Base-by-base conservation (phyloP, 441 rosid species). In the Rhodomyrtus psidioides region DNA sequence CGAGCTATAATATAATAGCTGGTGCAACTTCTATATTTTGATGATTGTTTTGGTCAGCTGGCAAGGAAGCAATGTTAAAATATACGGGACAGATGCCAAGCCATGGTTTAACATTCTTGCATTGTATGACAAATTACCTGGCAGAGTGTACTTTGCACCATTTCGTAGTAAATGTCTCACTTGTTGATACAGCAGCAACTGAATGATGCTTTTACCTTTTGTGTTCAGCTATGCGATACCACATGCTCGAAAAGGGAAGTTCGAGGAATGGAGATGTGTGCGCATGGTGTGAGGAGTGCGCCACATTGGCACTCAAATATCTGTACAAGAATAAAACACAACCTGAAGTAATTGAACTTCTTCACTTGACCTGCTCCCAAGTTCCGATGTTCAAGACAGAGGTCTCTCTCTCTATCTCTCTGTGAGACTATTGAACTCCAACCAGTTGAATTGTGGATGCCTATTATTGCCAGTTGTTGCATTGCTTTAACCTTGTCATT, bases 331-430 rank as follows among this genome's bases (percentile, higher is more conserved):
- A 86, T 55, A 86, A 83, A 83, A 86, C 88, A 16, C 85, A 83
- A 30, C 55, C 34, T 49, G 88, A 86, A 82, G 75, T 86, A 24
- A 55, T 83, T 49, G 88, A 19, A 39, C 28, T 86, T 86, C 88
- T 86, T 83, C 83, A 23, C 74, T 23, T 83, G 51, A 74, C 42
- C 88, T 86, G 88, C 85, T 83, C 88, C 9, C 88, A 86, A 85
- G 56, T 56, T 44, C 57, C 39, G 23, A 12, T 56, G 21, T 56
- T 86, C 54, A 86, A 85, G 56, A 6, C 39, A n/a, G 83, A 85
- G 83, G 83, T 85, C 55, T 56, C 44, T 30, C 81, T 46, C 70
- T 30, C 57, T 59, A 21, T 58, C 55, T 79, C 84, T 15, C 83
- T 10, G 12, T 65, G 55, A 54, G 55, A 54, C 55, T 17, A 19